Conservation (phyloP, 2,329 filamentous ascomycete genomes). For the Hypoxylon sp. region DNA sequence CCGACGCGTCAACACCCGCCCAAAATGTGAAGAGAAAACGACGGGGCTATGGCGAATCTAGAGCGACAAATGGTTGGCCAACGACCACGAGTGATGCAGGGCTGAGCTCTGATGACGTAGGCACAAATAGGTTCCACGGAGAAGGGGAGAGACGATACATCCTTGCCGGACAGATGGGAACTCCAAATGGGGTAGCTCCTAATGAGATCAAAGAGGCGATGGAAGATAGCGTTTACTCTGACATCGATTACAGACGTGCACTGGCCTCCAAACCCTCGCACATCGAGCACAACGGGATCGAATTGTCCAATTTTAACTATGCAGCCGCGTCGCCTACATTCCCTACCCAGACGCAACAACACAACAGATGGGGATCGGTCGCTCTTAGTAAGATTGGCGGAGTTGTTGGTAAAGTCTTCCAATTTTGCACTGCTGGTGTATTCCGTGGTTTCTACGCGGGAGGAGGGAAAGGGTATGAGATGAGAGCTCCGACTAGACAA, state of each 20-base stretch:
- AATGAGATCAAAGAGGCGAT: slow-evolving; percentile 54
- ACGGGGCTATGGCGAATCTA: slow-evolving; percentile 52
- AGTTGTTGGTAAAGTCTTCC: slow-evolving; percentile 82
- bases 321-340: slow-evolving; percentile 44
- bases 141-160: slow-evolving; percentile 58
- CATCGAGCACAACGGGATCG: slow-evolving; percentile 56
- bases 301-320: slow-evolving; percentile 52
- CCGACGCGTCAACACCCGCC: slow-evolving; percentile 52
- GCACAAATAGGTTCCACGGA: slow-evolving; percentile 33
- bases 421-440: slow-evolving; percentile 81
- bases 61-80: slow-evolving; percentile 53
- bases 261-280: slow-evolving; percentile 63
- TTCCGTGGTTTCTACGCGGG: slow-evolving; percentile 91
- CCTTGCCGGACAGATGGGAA: slow-evolving; percentile 67
- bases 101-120: slow-evolving; percentile 49
- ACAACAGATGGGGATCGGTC: slow-evolving; percentile 67
- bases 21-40: slow-evolving; percentile 64
- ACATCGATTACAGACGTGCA: slow-evolving; percentile 67
- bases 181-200: slow-evolving; percentile 55
- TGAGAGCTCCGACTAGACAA: slow-evolving; percentile 52
- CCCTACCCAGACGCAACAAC: slow-evolving; percentile 42
- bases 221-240: slow-evolving; percentile 69
- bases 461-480: slow-evolving; percentile 77
- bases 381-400: slow-evolving; percentile 74
- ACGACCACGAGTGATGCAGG: slow-evolving; percentile 38